phyloP scores from a whole-genome alignment of 2,329 filamentous ascomycete genomes.

The Beauveria pseudobassiana region DNA sequence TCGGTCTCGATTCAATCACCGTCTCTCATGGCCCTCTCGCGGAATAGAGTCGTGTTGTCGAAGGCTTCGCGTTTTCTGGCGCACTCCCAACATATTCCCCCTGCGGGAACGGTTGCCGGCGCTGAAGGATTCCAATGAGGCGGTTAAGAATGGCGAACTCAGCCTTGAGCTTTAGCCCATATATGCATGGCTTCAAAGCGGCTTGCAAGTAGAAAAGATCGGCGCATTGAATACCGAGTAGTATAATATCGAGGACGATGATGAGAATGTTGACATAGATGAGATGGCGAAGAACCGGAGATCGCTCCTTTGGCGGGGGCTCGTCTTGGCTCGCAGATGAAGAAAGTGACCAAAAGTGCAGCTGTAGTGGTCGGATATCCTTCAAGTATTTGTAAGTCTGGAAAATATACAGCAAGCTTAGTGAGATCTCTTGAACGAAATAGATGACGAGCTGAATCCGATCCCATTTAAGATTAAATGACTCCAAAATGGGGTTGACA shows the following conservation, averaged over 20 bases:
- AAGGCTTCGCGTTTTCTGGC: neutral
- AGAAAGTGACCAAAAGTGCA: constrained; percentile 31
- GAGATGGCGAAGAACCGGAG: constrained; percentile 27
- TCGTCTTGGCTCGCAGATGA: constrained; percentile 32
- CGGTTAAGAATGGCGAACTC: constrained; percentile 33
- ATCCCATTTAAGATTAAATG: constrained; percentile 35
- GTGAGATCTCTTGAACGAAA: constrained; percentile 42
- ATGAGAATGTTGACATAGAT: constrained; percentile 38
- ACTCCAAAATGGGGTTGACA: constrained; percentile 16
- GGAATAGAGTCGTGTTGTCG: neutral
- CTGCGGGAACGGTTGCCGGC: neutral
- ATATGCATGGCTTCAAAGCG: constrained; percentile 29
- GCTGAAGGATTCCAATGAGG: constrained; percentile 22
- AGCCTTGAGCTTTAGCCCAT: constrained; percentile 33
- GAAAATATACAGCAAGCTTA: constrained; percentile 42
- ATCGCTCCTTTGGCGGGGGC: constrained; percentile 17
- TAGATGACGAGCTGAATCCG: constrained; percentile 46
- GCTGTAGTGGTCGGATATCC: neutral
- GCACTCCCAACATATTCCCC: neutral
- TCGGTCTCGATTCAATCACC: too few species aligned
- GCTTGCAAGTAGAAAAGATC: constrained; percentile 29
- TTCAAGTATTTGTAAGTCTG: constrained; percentile 13
- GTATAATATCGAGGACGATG: constrained; percentile 36
- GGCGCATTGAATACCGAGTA: constrained; percentile 30
- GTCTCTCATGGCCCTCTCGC: neutral